A percentile compares a stretch with the other conserved stretches of the same genome.
phyloP scores from a whole-genome alignment of 208 protist genomes.

The Leishmania turanica region DNA sequence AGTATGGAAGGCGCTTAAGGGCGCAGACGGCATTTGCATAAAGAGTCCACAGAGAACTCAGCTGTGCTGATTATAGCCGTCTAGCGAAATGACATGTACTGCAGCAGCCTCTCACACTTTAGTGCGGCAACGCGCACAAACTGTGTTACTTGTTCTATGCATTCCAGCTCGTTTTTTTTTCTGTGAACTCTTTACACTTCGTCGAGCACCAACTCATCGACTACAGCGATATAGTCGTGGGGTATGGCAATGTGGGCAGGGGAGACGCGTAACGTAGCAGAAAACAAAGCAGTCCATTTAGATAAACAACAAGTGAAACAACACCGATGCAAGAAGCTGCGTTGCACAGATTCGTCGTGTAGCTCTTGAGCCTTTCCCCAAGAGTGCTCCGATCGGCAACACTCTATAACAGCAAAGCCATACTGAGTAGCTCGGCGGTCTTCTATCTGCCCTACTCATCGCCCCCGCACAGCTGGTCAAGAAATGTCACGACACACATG shows the following conservation, averaged over 20 bases:
- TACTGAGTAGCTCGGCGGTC: too few relatives aligned
- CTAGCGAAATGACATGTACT: not conserved
- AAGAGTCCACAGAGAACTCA: not conserved
- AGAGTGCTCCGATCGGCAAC: not conserved
- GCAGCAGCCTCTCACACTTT: not conserved
- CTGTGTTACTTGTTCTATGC: not conserved
- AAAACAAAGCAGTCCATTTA: slow-evolving; percentile 14
- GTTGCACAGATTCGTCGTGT: not conserved
- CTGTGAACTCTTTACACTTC: not conserved
- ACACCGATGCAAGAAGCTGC: not conserved
- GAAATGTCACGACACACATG: not conserved
- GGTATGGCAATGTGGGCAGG: not conserved
- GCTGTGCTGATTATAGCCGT: too few relatives aligned
- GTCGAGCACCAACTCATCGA: not conserved
- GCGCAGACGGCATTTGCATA: not conserved
- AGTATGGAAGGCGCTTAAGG: not conserved
- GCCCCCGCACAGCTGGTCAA: not conserved
- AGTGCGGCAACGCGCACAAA: not conserved
- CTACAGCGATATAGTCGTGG: not conserved
- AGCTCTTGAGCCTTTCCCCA: not conserved
- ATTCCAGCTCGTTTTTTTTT: not conserved
- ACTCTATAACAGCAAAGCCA: not conserved
- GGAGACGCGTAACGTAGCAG: not conserved
- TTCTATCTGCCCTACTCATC: not conserved
- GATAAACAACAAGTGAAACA: slow-evolving; percentile 9